Evolutionary conservation across 1,284 basidiomycete species (phyloP), one percentile per base, ranked within the genome.

Genomic region (Wolfiporia cocos): DNA sequence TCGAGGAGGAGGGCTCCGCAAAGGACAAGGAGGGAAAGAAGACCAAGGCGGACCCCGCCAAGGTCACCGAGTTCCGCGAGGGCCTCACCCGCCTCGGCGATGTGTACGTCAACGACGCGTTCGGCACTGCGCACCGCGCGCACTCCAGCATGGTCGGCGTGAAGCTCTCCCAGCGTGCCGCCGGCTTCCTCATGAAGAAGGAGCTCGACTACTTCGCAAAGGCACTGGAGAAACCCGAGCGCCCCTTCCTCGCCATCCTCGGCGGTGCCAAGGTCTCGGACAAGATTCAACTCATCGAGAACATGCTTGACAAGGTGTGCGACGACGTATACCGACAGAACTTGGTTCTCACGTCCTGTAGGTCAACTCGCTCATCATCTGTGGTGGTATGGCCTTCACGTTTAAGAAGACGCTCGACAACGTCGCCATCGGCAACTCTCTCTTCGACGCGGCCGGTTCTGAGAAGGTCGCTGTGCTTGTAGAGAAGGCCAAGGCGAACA

Each of bases 71-170:
- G 58, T 98, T 99, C 76, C 80, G 93, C 41, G 76, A 86, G 61
- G 73, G 81, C 31, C 80, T 99, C 54, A 98, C 95, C 50, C 81
- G 77, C 51, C 86, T 99, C 51, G 94, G 92, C 41, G 93, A 98
- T 60, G 89, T 99, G 53, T 99, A 98, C 68, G 76, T 99, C 65
- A 99, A 99, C 72, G 95, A 99, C 64, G 96, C 95, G 30, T 99
- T 99, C 65, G 95, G 95, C 44, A 98, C 95, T 40, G 96, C 95
- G 31, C 95, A 99, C 69, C 91, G 95, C 54, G 94, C 92, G 18
- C 96, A 99, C 68, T 96, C 95, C 1, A 94, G 91, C 56, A 97
- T 99, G 92, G 96, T 99, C 56, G 95, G 95, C 52, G 78, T 99
- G 53, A 80, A 96, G 66, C 78, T 98, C 29, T 81, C 85, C n/a